Evolutionary conservation across 1,139 yeast genomes (phyloP).

Genomic region (Pneumocystis murina): DNA sequence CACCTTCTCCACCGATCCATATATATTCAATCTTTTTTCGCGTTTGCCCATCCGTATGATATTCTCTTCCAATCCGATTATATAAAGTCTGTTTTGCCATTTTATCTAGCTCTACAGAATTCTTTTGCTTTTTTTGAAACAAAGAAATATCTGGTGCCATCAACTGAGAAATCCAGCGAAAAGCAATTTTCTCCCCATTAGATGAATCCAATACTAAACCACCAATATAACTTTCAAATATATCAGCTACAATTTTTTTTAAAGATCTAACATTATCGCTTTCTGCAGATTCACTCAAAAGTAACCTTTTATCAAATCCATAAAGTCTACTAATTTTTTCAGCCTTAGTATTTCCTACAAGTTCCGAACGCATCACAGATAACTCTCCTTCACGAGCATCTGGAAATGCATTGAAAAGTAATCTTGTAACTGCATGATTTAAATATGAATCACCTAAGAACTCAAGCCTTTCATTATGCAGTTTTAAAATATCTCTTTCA

Average conservation of each 20-base stretch:
- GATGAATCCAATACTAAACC: slow-evolving; percentile 53
- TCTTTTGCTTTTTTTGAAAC: slow-evolving; percentile 21
- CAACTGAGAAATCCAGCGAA: slow-evolving; percentile 45
- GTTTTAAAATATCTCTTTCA: slow-evolving; percentile 1
- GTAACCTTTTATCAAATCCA: slow-evolving; percentile 49
- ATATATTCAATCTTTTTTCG: slow-evolving; percentile 31
- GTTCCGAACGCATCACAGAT: slow-evolving; percentile 50
- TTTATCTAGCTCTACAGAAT: slow-evolving; percentile 30
- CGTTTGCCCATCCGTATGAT: slow-evolving; percentile 31
- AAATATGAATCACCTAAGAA: slow-evolving; percentile 85
- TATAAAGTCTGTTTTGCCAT: slow-evolving; percentile 69
- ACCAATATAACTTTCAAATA: slow-evolving; percentile 84
- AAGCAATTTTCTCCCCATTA: slow-evolving; percentile 24
- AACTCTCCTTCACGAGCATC: slow-evolving; percentile 68
- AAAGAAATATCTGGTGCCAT: slow-evolving; percentile 38
- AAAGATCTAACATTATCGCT: slow-evolving; percentile 14
- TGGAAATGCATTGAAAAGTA: slow-evolving; percentile 54
- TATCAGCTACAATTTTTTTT: slow-evolving; percentile 51
- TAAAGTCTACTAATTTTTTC: slow-evolving; percentile 58
- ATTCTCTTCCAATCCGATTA: slow-evolving; percentile 58
- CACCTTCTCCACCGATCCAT: slow-evolving; percentile 39
- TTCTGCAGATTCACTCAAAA: slow-evolving; percentile 31
- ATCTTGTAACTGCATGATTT: slow-evolving; percentile 54
- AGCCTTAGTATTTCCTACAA: slow-evolving; percentile 63
- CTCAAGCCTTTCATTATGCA: slow-evolving; percentile 79